Evolutionary conservation across 768 basidiomycete genomes (phyloP).

Genomic region (Lactarius tabidus): DNA sequence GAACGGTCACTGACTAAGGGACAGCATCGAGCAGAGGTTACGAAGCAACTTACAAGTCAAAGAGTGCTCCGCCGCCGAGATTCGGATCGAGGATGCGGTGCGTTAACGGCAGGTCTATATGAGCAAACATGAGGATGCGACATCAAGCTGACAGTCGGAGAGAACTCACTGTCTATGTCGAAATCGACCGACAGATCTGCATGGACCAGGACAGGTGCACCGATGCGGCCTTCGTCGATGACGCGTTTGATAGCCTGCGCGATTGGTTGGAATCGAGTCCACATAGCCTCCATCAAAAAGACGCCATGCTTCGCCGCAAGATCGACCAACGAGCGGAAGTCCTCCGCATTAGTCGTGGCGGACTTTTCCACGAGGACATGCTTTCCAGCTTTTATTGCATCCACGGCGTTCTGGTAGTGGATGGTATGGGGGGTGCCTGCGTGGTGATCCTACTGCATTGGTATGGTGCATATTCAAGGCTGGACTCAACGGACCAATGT

Average conservation of each 20-base stretch:
- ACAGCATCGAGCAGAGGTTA: background rate
- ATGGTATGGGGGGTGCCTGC: constrained; percentile 79
- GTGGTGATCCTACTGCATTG: background rate
- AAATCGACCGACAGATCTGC: constrained; percentile 78
- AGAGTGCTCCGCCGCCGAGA: constrained; percentile 77
- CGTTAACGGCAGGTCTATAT: constrained; percentile 56
- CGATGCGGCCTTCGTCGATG: constrained; percentile 58
- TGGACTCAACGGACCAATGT: constrained; percentile 50
- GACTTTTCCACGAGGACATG: constrained; percentile 90
- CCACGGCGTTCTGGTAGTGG: constrained; percentile 75
- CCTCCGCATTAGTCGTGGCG: constrained; percentile 71
- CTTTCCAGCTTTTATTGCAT: constrained; percentile 74
- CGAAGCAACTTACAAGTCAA: constrained; percentile 63
- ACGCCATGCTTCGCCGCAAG: constrained; percentile 74
- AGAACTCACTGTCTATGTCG: constrained; percentile 53
- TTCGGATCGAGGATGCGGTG: constrained; percentile 75
- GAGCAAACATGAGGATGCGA: background rate
- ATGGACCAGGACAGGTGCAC: constrained; percentile 59
- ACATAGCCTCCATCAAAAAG: constrained; percentile 92
- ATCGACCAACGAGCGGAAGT: constrained; percentile 66
- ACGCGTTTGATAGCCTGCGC: constrained; percentile 59
- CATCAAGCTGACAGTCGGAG: background rate
- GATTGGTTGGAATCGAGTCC: constrained; percentile 81
- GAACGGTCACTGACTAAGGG: background rate
- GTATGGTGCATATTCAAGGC: background rate